A percentile compares a stretch with the other conserved stretches of the same genome.
Conservation (phyloP, 495 filamentous ascomycete genomes). For the Rostrohypoxylon terebratum region DNA sequence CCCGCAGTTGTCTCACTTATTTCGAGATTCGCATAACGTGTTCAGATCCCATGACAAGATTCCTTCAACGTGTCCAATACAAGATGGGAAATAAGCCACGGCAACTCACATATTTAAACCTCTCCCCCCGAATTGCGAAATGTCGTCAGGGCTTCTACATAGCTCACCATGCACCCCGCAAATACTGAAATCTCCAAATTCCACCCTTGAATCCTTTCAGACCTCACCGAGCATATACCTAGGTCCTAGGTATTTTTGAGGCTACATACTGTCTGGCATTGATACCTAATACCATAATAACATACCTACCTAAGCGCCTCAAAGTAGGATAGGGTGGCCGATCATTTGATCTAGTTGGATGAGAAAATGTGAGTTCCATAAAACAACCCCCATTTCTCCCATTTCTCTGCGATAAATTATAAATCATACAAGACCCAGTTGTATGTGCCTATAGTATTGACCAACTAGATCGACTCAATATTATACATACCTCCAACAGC, state of each 20-base stretch:
- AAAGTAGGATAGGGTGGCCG: not conserved
- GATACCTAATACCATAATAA: no score
- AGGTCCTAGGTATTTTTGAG: no score
- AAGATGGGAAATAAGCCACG: not conserved
- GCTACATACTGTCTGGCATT: no score
- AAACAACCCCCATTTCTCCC: not conserved
- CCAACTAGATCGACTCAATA: slow-evolving; percentile 21
- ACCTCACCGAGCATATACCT: no score
- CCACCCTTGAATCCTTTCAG: not conserved
- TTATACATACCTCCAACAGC: not conserved
- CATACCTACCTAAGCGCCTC: not conserved
- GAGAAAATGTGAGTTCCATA: slow-evolving; percentile 8
- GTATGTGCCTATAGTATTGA: slow-evolving; percentile 28
- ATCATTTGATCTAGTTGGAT: not conserved
- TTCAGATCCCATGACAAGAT: slow-evolving; percentile 24
- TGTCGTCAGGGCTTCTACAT: not conserved
- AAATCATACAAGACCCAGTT: not conserved
- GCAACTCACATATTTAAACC: not conserved
- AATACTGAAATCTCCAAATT: not conserved
- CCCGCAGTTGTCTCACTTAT: slow-evolving; percentile 18
- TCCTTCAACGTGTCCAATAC: slow-evolving; percentile 39
- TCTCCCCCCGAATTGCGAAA: not conserved
- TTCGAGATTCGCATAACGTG: slow-evolving; percentile 26
- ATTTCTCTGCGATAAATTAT: not conserved
- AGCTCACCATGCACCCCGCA: not conserved